These are phyloP conservation scores for Phytophthora pinifolia DNA, from an alignment of 352 stramenopile species.

Conservation along the genomic window DNA sequence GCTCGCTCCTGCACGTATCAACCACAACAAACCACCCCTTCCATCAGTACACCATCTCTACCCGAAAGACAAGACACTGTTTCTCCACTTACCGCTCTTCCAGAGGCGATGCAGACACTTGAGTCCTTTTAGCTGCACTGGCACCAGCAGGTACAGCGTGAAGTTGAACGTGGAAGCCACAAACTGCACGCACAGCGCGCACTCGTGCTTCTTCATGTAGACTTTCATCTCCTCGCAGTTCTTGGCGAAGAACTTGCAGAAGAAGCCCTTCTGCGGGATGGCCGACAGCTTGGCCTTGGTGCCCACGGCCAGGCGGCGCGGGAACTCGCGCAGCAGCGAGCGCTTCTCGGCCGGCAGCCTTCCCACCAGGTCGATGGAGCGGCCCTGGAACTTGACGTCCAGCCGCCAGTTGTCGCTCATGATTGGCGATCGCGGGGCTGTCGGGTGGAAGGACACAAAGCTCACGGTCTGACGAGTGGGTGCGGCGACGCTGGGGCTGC, in stretches of 20 bases:
- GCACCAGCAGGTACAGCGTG: constrained; percentile 82
- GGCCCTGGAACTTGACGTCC: constrained; percentile 85
- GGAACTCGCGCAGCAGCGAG: constrained; percentile 73
- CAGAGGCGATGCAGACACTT: constrained; percentile 81
- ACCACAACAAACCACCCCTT: neutral
- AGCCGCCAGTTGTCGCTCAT: constrained; percentile 84
- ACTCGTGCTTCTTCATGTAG: constrained; percentile 89
- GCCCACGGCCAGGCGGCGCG: constrained; percentile 65
- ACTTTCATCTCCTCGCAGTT: constrained; percentile 84
- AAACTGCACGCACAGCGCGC: constrained; percentile 82
- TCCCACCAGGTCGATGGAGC: constrained; percentile 67
- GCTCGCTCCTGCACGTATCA: constrained; percentile 54
- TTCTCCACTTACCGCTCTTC: constrained; percentile 59
- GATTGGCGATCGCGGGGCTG: neutral
- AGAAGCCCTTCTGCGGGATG: constrained; percentile 86
- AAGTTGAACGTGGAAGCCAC: constrained; percentile 81
- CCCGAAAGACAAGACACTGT: neutral
- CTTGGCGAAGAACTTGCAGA: constrained; percentile 90
- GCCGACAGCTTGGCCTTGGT: constrained; percentile 79
- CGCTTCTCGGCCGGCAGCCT: constrained; percentile 82
- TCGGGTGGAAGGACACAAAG: neutral
- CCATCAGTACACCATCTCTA: neutral
- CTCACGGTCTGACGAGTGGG: neutral
- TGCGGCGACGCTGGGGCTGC: neutral
- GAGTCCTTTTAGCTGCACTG: constrained; percentile 58